phyloP scores from a whole-genome alignment of 2,329 filamentous ascomycete species.

The Penicillium olsonii region DNA sequence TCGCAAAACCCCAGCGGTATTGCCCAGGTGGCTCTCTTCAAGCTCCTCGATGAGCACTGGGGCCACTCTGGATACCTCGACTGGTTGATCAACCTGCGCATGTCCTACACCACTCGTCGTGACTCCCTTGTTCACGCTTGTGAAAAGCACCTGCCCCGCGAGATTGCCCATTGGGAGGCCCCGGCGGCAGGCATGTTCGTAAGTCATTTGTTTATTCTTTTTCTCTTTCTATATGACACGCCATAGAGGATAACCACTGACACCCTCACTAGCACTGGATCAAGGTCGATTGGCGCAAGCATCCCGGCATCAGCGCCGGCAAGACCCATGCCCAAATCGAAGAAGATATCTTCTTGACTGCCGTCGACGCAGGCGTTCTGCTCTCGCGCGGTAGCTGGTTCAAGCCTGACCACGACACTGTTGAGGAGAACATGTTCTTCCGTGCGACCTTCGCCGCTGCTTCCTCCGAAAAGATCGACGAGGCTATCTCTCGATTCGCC shows the following conservation, averaged over 20 bases:
- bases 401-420: conserved; percentile 67
- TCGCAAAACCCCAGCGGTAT: conserved; percentile 86
- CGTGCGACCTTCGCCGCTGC: conserved; percentile 87
- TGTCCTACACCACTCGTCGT: conserved; percentile 77
- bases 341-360: conserved; percentile 78
- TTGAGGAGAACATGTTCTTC: conserved; percentile 73
- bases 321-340: conserved; percentile 61
- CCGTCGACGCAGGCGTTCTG: conserved; percentile 75
- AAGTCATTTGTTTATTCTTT: conserved; percentile 46
- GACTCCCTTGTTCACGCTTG: conserved; percentile 78
- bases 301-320: conserved; percentile 42
- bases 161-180: conserved; percentile 75
- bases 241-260: no score
- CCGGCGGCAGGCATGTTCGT: conserved; percentile 95
- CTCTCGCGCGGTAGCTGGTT: conserved; percentile 91
- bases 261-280: conserved; percentile 46
- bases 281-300: conserved; percentile 48
- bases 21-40: conserved; percentile 80
- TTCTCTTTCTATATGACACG: no score
- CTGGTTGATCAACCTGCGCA: conserved; percentile 81
- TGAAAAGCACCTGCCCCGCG: conserved; percentile 71
- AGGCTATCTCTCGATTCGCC: conserved; percentile 75
- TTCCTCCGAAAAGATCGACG: conserved; percentile 66
- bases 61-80: conserved; percentile 85
- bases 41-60: conserved; percentile 91